phyloP scores from a whole-genome alignment of 1,284 basidiomycete species.

The Ustilago hordei region DNA sequence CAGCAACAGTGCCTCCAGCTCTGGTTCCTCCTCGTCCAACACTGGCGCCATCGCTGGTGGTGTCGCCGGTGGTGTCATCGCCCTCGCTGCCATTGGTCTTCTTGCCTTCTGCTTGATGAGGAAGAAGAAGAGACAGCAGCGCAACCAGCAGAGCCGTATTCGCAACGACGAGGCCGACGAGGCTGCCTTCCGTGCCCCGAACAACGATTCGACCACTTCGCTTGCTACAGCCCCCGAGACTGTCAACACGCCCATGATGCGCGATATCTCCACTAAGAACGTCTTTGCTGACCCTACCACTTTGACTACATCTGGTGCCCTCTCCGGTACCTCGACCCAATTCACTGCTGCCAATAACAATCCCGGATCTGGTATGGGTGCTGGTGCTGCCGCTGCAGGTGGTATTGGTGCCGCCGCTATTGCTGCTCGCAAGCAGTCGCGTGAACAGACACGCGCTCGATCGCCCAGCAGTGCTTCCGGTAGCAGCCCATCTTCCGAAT shows the following conservation, averaged over 20 bases:
- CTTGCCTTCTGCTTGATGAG: constrained; percentile 46
- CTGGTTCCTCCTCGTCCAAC: constrained; percentile 37
- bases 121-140: constrained; percentile 42
- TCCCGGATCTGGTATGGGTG: constrained; percentile 15
- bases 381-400: constrained; percentile 30
- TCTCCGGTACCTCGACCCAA: constrained; percentile 28
- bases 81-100: constrained; percentile 27
- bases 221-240: constrained; percentile 48
- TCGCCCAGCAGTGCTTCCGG: constrained; percentile 32
- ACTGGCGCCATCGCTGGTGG: constrained; percentile 56
- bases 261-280: constrained; percentile 48
- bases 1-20: constrained; percentile 18
- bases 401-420: constrained; percentile 47
- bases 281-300: constrained; percentile 48
- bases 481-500: constrained; percentile 32
- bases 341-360: constrained; percentile 26
- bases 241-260: constrained; percentile 53
- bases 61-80: constrained; percentile 49
- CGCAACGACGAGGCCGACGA: constrained; percentile 48
- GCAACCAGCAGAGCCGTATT: constrained; percentile 33
- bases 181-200: constrained; percentile 48
- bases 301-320: constrained; percentile 29
- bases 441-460: constrained; percentile 35
- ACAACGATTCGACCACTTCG: constrained; percentile 52
- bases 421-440: constrained; percentile 47